Base-by-base conservation (phyloP, 768 basidiomycete species). In the Phylloporus sp. region DNA sequence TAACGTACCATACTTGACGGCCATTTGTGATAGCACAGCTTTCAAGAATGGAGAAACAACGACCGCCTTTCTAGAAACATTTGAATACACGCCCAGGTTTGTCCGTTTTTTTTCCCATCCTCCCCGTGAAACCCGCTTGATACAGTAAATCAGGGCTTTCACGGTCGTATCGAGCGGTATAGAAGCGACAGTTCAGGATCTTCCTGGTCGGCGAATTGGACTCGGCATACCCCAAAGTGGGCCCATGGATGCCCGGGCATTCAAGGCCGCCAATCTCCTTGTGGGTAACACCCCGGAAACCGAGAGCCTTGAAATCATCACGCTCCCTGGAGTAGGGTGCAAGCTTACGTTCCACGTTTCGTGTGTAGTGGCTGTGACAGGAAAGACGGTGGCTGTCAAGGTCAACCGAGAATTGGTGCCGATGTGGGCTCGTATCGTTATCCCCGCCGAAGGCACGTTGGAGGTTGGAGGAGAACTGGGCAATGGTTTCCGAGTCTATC, bases 171-270 rank as follows among this genome's bases (percentile, higher is more conserved):
- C 73, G 3, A 67, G 75, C 3, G 81, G 82, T 0, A 65, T 84
- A 7, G 80, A 82, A 29, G 73, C 73, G 9, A 76, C 76, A 0
- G 64, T 83, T 0, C 82, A 84, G 54, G 80, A 82, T 52, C 71
- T 76, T 17, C 78, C 79, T 0, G 78, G 79, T 0, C 72, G 82
- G 1, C 57, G 55, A 0, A 69, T 76, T 1, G 76, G 79, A 1
- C 63, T 76, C 26, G 84, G 84, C 2, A 73, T 85, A 3, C 85
- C 85, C 0, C 71, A 66, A 13, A 76, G 78, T 48, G 84, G 84
- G 0, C 79, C 82, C 0, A 80, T 83, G 78, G 85, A 87, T 55
- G 48, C 69, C 9, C 57, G 77, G 9, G 78, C 83, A 0, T 79
- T 81, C 60, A 61, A 71, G 21, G 66, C 71, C 1, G 84, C 77